Base-by-base conservation (phyloP, 305 asterid genomes). In the Striga hermonthica region DNA sequence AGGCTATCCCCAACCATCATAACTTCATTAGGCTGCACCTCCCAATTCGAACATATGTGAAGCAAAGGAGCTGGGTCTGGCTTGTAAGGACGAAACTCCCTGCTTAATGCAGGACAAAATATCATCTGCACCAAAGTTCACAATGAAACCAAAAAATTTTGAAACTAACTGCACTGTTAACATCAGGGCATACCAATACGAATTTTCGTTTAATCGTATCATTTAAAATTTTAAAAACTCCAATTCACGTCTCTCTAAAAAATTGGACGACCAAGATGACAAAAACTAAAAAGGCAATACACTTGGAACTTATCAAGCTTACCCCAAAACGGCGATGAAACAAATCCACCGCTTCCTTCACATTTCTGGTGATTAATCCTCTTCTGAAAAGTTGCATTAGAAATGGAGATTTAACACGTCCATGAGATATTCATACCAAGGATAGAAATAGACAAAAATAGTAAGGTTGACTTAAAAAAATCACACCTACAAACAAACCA, bases 1-100 rank as follows among this genome's bases (percentile, higher is more conserved):
- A 87, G 92, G 68, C 98, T 91, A 65, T 91, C 98, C 9, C 98
- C 98, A 13, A 91, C 74, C 98, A 91, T 91, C 84, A 91, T 79
- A 41, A 91, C 96, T 80, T 91, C 98, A 68, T 75, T 70, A n/a
- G 98, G 82, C 60, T 80, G 88, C 62, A 89, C 61, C 1, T 72
- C 86, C 98, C 98, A 91, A 16, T 67, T 69, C 9, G 91, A 67
- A 73, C 98, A 91, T 65, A 91, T 87, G 73, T 91, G 93, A 47
- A 91, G 79, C 56, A 91, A 72, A 37, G 98, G 98, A 60, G 96
- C 95, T 34, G 98, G 97, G 79, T 89, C 83, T 60, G 98, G 98
- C 78, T 91, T 91, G 66, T 72, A 91, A 55, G 98, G 98, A 66
- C 90, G 86, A 76, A 84, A 85, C 72, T 91, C 98, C 72, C 98